Base-by-base conservation (phyloP, 129 eudicot species). In the Escallonia herrerae region DNA sequence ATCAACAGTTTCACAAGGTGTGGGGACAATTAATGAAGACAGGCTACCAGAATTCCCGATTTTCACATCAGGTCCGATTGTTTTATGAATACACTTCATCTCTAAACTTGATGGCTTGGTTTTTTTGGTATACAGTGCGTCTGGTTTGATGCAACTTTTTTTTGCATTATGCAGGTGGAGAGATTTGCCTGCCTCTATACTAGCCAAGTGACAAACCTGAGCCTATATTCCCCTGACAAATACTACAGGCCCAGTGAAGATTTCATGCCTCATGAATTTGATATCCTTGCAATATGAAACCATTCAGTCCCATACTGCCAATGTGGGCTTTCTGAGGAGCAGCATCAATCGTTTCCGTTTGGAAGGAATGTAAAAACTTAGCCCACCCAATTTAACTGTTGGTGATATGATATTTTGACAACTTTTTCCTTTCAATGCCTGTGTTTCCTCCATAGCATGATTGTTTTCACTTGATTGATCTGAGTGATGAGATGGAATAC, bases 21-120 rank as follows among this genome's bases (percentile, higher is more conserved):
- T 91, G 98, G 98, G 98, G 98, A 61, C 98, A 85, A 72, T 80
- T 93, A 8, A 88, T 93, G 98, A 93, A 86, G 83, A 93, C 98
- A 6, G 98, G 98, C 60, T 85, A 88, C 64, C 98, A 93, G 74
- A 91, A 88, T 67, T 93, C 98, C 12, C 96, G 98, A 22, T 93
- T 88, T 33, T 96, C 98, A 10, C 98, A 93, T 80, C 98, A 93
- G 89, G 97, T 91, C 40, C 22, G 68, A 50, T 41, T 44, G 3
- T 15, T 50, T 13, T 54, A 38, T 51, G 43, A 48, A 58, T 33
- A 8, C 56, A 22, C 14, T 46, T 14, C 44, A 45, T 38, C 46
- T 57, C 40, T 43, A 3, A 46, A 3, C 7, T 8, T 37, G 3
- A 40, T 63, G 6, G 47, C 37, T 12, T 57, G 15, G 71, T 47